Evolutionary conservation across 2,329 filamentous ascomycete genomes (phyloP), one percentile per base, ranked within the genome.

Genomic region (Samsoniella hepiali): DNA sequence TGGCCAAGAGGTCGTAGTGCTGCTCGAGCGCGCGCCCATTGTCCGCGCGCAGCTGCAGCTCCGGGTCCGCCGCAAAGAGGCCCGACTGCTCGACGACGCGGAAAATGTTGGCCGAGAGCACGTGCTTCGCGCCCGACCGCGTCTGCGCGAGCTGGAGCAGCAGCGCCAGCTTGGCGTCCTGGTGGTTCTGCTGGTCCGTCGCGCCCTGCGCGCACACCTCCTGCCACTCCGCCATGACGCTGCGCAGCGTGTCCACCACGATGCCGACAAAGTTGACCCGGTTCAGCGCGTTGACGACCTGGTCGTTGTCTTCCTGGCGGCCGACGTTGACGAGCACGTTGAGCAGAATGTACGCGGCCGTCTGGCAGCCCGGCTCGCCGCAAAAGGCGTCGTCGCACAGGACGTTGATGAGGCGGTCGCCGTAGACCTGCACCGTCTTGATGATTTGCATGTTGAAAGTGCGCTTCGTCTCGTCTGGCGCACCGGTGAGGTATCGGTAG

Each of bases 301-400:
- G 86, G 58, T 84, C 83, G 36, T 90, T 91, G 57, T 87, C 83
- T 70, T 94, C 89, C 42, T 86, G 82, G 61, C 86, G 87, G 53
- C 89, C 90, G 59, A 97, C 79, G 50, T 87, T 85, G 38, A 96
- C 87, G 15, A 98, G 77, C 1, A 90, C 85, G 61, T 90, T 88
- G 40, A 99, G 81, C n/a, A 98, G 82, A 44, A 97, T 84, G 50
- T 98, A 81, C 11, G 95, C 93, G 1, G 94, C 89, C 3, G 96
- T 88, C 72, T 96, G 91, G 74, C 91, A 96, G 13, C 83, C 85
- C 44, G 90, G 84, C 71, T 94, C 90, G 45, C 93, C 92, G 64
- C 90, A 88, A 73, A 93, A 94, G 27, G 93, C 93, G 77, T 99
- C 95, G 71, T 99, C 95, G 72, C 93, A 97, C 50, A 97, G 82